Evolutionary conservation across 495 filamentous ascomycete genomes (phyloP), one percentile per base, ranked within the genome.

Genomic region (Podospora appendiculata): DNA sequence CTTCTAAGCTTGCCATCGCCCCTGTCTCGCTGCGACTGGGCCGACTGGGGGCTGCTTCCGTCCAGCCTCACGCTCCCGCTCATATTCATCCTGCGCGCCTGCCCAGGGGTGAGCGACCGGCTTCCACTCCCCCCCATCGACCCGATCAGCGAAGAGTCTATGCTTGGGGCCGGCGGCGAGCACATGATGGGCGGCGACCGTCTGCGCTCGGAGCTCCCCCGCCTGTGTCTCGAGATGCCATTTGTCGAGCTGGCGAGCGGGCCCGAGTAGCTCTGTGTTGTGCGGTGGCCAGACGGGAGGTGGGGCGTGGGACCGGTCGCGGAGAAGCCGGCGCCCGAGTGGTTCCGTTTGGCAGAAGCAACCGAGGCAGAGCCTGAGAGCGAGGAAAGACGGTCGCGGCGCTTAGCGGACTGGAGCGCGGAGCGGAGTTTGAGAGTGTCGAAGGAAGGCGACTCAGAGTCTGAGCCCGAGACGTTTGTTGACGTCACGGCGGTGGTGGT

Each of bases 11-110:
- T 65, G 42, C 64, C 61, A 55, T 58, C 59, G 40, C 51, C 34
- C 17, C 40, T 13, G 33, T 49, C 48, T 40, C 49, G 48, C 35
- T 56, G 42, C 25, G 25, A 25, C 25, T 25, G 2, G 25, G 25
- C 25, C 25, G 25, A 25, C 25, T 25, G 25, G 34, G 52, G 52
- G 39, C 52, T 55, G 40, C 44, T 25, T 5, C 61, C 48, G 8
- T 64, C 51, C 8, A 62, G 46, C 16, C 69, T 55, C 32, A 70
- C 34, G 43, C 66, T 68, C 12, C 66, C 62, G 32, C 67, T 64
- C 36, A 76, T 57, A 42, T 69, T 66, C 70, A 77, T 77, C 19
- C 72, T 63, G 40, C 73, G 55, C 12, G 72, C 73, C 50, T 75
- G 70, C 2, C 70, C 71, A 1, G 66, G 55, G 14, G 72, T 75